Evolutionary conservation across 2,329 filamentous ascomycete species (phyloP).

Genomic region (Ilyonectria sp.): DNA sequence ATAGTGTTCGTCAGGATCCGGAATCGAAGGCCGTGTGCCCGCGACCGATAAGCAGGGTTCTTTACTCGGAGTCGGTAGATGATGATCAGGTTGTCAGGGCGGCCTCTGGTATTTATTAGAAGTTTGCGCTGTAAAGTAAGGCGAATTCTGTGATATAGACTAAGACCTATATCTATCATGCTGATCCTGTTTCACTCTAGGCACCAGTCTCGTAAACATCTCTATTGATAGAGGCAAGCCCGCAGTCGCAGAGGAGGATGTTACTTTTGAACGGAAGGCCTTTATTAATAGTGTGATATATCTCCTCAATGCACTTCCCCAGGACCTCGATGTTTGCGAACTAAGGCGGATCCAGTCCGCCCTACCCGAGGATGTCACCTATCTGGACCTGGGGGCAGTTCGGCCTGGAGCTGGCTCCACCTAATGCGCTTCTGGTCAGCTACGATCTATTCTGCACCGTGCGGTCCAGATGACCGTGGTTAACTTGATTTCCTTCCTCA

Average conservation of each 20-base stretch:
- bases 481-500: slow-evolving; percentile 71
- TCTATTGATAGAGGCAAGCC: slow-evolving; percentile 48
- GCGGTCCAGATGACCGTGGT: slow-evolving; percentile 71
- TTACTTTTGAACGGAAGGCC: slow-evolving; percentile 66
- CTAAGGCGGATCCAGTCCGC: slow-evolving; percentile 53
- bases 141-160: neutral
- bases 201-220: slow-evolving; percentile 48
- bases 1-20: slow-evolving; percentile 5
- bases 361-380: slow-evolving; percentile 42
- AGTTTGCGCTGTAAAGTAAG: slow-evolving; percentile 53
- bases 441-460: slow-evolving; percentile 70
- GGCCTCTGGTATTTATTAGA: slow-evolving; percentile 52
- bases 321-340: slow-evolving; percentile 70
- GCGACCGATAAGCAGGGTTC: slow-evolving; percentile 43
- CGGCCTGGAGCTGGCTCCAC: slow-evolving; percentile 17
- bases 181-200: slow-evolving; percentile 30
- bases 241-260: slow-evolving; percentile 42
- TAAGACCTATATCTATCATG: neutral
- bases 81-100: slow-evolving; percentile 43
- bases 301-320: slow-evolving; percentile 74
- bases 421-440: slow-evolving; percentile 10
- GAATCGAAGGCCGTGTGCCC: slow-evolving; percentile 25
- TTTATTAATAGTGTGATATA: slow-evolving; percentile 77
- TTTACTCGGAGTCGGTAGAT: slow-evolving; percentile 43
- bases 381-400: slow-evolving; percentile 3